These are phyloP conservation scores for Lasiodiplodia gonubiensis DNA, from an alignment of 2,329 filamentous ascomycete species.

Conservation along the genomic window DNA sequence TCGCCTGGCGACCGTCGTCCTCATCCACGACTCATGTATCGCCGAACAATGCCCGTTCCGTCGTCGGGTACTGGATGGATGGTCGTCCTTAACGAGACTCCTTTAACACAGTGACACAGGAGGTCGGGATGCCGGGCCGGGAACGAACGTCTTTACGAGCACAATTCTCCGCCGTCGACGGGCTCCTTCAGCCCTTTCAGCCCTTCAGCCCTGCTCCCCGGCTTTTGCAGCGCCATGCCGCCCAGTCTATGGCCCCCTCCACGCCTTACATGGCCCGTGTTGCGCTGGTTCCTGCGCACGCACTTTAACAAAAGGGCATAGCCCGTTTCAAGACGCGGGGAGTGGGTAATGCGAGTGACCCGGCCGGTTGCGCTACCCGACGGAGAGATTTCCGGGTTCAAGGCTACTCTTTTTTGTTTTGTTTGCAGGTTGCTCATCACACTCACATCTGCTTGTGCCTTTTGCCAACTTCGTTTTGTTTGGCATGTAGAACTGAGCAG, in stretches of 20 bases:
- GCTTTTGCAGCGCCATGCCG: background rate
- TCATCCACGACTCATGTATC: background rate
- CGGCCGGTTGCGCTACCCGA: background rate
- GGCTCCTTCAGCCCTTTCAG: background rate
- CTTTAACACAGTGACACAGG: background rate
- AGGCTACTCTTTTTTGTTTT: background rate
- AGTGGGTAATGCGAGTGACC: background rate
- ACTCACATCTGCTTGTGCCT: background rate
- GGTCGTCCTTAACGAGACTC: background rate
- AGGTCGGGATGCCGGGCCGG: background rate
- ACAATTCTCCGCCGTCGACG: background rate
- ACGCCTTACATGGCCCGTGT: background rate
- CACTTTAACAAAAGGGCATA: background rate
- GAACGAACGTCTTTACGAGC: too few species aligned
- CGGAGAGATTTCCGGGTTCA: conserved; percentile 4
- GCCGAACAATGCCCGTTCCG: background rate
- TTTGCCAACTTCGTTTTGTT: background rate
- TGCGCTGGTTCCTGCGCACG: background rate
- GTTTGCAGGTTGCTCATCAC: background rate
- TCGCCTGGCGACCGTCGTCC: background rate
- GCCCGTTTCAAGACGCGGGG: conserved; percentile 20
- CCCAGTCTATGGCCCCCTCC: background rate
- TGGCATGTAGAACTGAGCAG: background rate
- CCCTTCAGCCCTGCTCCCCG: background rate
- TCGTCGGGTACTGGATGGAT: background rate